These are phyloP conservation scores for Clonostachys sp. DNA, from an alignment of 2,329 filamentous ascomycete species.

Conservation along the genomic window DNA sequence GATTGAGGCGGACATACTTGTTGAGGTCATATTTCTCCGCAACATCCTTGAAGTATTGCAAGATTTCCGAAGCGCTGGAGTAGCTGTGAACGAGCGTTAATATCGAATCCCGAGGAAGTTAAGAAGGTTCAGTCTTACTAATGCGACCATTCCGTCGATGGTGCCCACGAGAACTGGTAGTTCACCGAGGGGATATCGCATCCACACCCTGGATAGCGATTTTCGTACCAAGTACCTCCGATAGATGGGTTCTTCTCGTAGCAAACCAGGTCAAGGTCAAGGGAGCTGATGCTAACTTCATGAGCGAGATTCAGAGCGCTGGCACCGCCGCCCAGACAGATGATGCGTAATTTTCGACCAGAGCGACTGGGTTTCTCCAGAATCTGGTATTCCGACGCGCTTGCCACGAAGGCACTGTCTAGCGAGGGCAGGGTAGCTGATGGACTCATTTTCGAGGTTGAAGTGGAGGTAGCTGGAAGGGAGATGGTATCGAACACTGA, in stretches of 20 bases:
- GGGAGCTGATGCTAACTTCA: slow-evolving; percentile 8
- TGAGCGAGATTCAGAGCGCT: slow-evolving; percentile 19
- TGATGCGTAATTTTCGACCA: slow-evolving; percentile 15
- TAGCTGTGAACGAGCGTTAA: slow-evolving; percentile 4
- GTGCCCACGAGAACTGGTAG: slow-evolving; percentile 6
- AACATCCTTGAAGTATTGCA: slow-evolving; percentile 33
- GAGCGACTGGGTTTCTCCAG: slow-evolving; percentile 13
- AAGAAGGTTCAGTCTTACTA: not conserved
- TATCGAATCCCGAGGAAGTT: slow-evolving; percentile 41
- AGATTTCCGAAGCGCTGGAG: slow-evolving; percentile 5
- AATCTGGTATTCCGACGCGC: slow-evolving; percentile 7
- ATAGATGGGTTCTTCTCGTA: slow-evolving; percentile 18
- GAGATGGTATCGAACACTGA: no score
- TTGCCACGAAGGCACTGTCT: not conserved
- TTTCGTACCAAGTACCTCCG: slow-evolving; percentile 17
- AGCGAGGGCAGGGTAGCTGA: not conserved
- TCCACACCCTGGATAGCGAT: slow-evolving; percentile 4
- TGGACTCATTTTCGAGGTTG: no score
- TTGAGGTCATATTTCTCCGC: slow-evolving; percentile 59
- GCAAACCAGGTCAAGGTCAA: slow-evolving; percentile 13
- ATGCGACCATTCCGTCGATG: slow-evolving; percentile 7
- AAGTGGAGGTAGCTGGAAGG: no score
- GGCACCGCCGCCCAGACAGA: slow-evolving; percentile 18
- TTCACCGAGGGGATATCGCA: slow-evolving; percentile 6
- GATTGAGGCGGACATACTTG: not conserved